Conservation (phyloP, 345 rosid species). For the Hirschfeldia incana region DNA sequence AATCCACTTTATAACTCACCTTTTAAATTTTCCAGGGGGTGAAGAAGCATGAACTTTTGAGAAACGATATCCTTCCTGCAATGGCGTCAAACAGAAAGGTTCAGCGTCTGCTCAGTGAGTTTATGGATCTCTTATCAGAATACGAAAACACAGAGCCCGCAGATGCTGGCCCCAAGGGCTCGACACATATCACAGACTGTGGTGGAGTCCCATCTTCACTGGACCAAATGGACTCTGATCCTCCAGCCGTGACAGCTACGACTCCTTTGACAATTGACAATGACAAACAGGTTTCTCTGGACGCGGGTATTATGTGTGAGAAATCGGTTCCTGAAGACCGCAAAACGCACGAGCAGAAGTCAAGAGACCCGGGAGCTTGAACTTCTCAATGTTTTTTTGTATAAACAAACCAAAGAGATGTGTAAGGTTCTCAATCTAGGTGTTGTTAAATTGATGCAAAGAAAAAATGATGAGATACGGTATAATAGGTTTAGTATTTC, state of each 20-base stretch:
- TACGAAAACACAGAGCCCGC: constrained; percentile 49
- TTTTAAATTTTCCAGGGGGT: constrained; percentile 59
- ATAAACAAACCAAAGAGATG: too few relatives aligned
- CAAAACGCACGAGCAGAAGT: too few relatives aligned
- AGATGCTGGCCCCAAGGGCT: constrained; percentile 19
- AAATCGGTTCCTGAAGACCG: too few relatives aligned
- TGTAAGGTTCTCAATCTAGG: too few relatives aligned
- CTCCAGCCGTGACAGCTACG: constrained; percentile 24
- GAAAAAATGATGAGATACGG: too few relatives aligned
- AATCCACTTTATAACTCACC: not conserved
- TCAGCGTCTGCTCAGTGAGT: constrained; percentile 89
- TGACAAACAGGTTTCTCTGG: constrained; percentile 26
- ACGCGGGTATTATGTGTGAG: too few relatives aligned
- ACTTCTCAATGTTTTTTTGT: too few relatives aligned
- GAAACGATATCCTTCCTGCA: constrained; percentile 92
- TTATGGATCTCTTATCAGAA: constrained; percentile 93
- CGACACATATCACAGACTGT: constrained; percentile 9
- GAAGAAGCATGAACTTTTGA: constrained; percentile 82
- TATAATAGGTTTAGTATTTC: too few relatives aligned
- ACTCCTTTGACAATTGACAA: constrained; percentile 22
- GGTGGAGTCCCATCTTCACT: constrained; percentile 34
- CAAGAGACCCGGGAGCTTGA: too few relatives aligned
- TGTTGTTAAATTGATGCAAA: too few relatives aligned
- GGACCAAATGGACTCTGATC: constrained; percentile 32
- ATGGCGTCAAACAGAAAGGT: constrained; percentile 97